Percentiles rank a stretch among this genome's conserved stretches.
Conservation (phyloP, 2,329 filamentous ascomycete genomes). For the Didymella pomorum region DNA sequence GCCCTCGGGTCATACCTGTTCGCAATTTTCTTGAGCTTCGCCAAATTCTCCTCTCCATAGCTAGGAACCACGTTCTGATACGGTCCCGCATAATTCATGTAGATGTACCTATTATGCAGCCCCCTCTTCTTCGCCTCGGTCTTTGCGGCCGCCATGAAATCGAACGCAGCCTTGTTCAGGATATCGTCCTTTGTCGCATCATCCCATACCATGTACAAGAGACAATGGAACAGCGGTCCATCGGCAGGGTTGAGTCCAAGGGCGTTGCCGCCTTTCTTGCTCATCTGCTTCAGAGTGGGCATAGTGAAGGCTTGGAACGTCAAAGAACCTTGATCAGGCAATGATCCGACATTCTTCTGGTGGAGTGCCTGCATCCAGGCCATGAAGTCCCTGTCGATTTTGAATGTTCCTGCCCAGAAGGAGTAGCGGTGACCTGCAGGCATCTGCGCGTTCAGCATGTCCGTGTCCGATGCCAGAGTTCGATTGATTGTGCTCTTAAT, state of each 20-base stretch:
- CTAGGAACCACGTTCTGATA: conserved; percentile 54
- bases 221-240: conserved; percentile 26
- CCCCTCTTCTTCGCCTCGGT: conserved; percentile 24
- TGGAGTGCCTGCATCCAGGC: conserved; percentile 29
- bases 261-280: conserved; percentile 34
- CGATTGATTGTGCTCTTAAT: conserved; percentile 22
- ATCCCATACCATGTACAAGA: conserved; percentile 31
- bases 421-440: conserved; percentile 41
- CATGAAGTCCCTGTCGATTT: conserved; percentile 29
- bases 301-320: conserved; percentile 27
- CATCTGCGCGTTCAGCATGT: conserved; percentile 46
- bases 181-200: conserved; percentile 27
- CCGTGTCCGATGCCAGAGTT: conserved; percentile 33
- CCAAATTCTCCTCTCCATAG: conserved; percentile 52
- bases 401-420: conserved; percentile 38
- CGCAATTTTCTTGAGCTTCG: conserved; percentile 29
- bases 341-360: conserved; percentile 23
- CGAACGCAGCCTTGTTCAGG: conserved; percentile 20
- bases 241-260: conserved; percentile 29
- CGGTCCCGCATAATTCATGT: conserved; percentile 58
- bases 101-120: conserved; percentile 46
- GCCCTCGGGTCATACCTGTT: conserved; percentile 32
- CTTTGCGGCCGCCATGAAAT: conserved; percentile 24
- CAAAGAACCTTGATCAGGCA: conserved; percentile 22
- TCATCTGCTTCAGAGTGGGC: conserved; percentile 23